Evolutionary conservation across 108 stramenopile species (phyloP).

Genomic region (Discostella pseudostelligera): DNA sequence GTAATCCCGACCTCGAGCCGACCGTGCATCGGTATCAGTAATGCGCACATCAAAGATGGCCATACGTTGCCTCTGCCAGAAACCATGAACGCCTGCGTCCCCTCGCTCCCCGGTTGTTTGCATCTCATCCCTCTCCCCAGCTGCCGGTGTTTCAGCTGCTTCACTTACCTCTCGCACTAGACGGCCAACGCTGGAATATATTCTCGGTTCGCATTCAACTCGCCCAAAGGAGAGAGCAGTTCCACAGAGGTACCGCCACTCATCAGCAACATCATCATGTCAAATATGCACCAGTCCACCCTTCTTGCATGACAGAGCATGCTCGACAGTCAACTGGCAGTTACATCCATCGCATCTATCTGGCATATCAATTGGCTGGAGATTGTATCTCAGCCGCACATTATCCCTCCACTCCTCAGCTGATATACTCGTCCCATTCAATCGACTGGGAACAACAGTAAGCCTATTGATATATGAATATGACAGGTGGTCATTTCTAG

Average conservation of each 20-base stretch:
- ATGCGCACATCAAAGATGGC: constrained; percentile 42
- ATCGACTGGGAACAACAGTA: background rate
- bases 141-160: too few relatives aligned
- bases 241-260: constrained; percentile 24
- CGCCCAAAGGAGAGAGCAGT: background rate
- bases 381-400: constrained; percentile 17
- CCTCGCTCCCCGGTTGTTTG: constrained; percentile 33
- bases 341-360: constrained; percentile 18
- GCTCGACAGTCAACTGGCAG: constrained; percentile 6
- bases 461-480: too few relatives aligned
- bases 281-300: background rate
- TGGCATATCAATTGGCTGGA: background rate
- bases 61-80: constrained; percentile 24
- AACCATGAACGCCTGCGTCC: constrained; percentile 25
- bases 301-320: background rate
- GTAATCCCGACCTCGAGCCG: constrained; percentile 11
- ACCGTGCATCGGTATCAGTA: constrained; percentile 37
- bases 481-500: too few relatives aligned
- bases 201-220: constrained; percentile 5
- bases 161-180: too few relatives aligned
- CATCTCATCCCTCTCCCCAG: too few relatives aligned
- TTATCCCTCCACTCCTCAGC: constrained; percentile 19
- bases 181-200: constrained; percentile 1
- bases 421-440: constrained; percentile 23
- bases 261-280: constrained; percentile 11